Evolutionary conservation across 371 early-diverging fungal species (phyloP), one percentile per base, ranked within the genome.

Genomic region (Chytridium lagenaria): DNA sequence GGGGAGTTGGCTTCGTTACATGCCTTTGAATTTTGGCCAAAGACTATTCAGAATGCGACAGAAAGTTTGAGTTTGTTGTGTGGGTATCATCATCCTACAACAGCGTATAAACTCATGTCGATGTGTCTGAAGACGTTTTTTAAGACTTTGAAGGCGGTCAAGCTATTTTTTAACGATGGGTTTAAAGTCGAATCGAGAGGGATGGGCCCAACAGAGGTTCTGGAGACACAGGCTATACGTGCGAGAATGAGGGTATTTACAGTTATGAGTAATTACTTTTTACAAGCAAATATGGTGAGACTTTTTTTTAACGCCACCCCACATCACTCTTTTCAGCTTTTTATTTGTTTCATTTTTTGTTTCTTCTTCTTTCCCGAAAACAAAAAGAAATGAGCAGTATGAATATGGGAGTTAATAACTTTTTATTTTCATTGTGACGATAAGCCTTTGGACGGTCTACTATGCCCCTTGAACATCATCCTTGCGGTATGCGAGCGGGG

Each of bases 71-170:
- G 61, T 5, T 34, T 34, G 7, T 34, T 61, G 7, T 61, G 61
- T 26, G 61, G 61, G 2, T 61, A 61, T 23, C 10, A 5, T 7
- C 61, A 61, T 16, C 61, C 61, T 3, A 36, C 3, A 36, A 61
- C 30, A 28, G 34, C 61, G 15, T 31, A 2, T 3, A 61, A 23
- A 34, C 61, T 61, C 36, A 30, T 61, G 2, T 7, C 34, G 36
- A 34, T 12, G 19, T 7, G 3, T 23, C 3, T 61, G 2, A 61
- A 36, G 61, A 61, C 61, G 36, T 61, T 61, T 34, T 30, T 36
- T 12, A 28, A 34, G 30, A 16, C 61, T 61, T 28, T 61, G 36
- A 61, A 61, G 61, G 61, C 61, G 5, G 61, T 61, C 61, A 61
- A 34, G 34, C 30, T 28, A 16, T 61, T 61, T 61, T 7, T 61